Conservation (phyloP, 257 asterid genomes). For the Przewalskia tangutica region DNA sequence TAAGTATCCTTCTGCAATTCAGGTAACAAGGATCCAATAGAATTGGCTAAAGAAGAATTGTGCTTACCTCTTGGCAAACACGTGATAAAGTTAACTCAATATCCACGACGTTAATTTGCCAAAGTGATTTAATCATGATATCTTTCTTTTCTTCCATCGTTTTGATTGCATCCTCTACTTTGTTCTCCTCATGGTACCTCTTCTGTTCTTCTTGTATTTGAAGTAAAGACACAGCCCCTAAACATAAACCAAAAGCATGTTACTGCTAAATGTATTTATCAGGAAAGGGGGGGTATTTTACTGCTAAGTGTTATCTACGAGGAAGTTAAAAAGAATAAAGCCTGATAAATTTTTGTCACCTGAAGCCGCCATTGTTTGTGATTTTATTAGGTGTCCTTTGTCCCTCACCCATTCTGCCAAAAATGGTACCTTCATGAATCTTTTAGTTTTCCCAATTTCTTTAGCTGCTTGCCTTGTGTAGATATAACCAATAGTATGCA, state of each 20-base stretch:
- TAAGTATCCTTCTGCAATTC: not conserved
- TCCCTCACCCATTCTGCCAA: slow-evolving; percentile 84
- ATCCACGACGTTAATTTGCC: slow-evolving; percentile 77
- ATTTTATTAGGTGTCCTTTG: slow-evolving; percentile 56
- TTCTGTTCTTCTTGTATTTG: slow-evolving; percentile 61
- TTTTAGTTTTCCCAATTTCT: slow-evolving; percentile 68
- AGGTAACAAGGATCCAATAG: not conserved
- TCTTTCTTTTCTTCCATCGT: slow-evolving; percentile 50
- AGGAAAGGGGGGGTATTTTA: not conserved
- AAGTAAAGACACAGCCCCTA: slow-evolving; percentile 62
- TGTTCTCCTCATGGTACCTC: slow-evolving; percentile 37
- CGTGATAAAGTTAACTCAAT: slow-evolving; percentile 59
- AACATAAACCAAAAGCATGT: not conserved
- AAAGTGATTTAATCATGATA: slow-evolving; percentile 53
- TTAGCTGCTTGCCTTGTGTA: slow-evolving; percentile 82
- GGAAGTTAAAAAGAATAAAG: not conserved
- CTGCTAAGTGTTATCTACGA: not conserved
- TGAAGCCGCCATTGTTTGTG: slow-evolving; percentile 71
- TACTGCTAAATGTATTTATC: not conserved
- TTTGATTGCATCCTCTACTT: slow-evolving; percentile 43
- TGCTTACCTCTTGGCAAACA: slow-evolving; percentile 70
- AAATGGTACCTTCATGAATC: slow-evolving; percentile 74
- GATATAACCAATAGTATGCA: slow-evolving; percentile 76
- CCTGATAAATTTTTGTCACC: slow-evolving; percentile 30
- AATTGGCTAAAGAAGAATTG: not conserved